Percentiles rank a stretch among this genome's conserved stretches.
Conservation (phyloP, 1,284 basidiomycete genomes). For the Rhizoctonia solani region DNA sequence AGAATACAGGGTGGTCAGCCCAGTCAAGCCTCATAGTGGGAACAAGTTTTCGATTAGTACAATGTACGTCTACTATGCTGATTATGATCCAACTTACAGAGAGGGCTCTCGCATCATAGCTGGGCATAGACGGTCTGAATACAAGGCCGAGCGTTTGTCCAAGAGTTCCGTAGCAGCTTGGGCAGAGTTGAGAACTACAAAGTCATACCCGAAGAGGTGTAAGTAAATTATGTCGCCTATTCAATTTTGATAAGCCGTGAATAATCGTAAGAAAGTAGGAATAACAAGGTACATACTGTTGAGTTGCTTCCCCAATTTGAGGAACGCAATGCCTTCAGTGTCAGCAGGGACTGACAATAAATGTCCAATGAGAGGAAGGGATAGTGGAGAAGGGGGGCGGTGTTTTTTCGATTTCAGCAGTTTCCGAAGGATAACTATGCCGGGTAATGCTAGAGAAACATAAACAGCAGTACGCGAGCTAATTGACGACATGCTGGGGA, state of each 20-base stretch:
- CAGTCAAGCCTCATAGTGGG: constrained; percentile 8
- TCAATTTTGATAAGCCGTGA: not conserved
- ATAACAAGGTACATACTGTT: not conserved
- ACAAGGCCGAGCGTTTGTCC: constrained; percentile 50
- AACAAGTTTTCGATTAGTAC: no score
- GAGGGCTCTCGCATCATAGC: not conserved
- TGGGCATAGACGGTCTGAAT: constrained; percentile 50
- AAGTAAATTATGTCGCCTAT: constrained; percentile 53
- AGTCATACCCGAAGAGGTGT: constrained; percentile 51
- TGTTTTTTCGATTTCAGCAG: no score
- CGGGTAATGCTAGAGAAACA: no score
- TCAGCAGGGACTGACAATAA: not conserved
- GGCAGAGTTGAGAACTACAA: constrained; percentile 54
- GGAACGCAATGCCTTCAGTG: not conserved
- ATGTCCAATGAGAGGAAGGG: not conserved
- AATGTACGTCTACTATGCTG: not conserved
- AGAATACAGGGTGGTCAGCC: not conserved
- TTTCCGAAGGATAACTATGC: no score
- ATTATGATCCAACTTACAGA: not conserved
- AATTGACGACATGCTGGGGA: no score
- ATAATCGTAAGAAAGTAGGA: not conserved
- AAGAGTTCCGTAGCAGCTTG: constrained; percentile 51
- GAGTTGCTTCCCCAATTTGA: not conserved
- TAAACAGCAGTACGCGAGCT: no score
- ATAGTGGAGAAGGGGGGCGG: not conserved